Base-by-base conservation (phyloP, 2,329 filamentous ascomycete genomes). In the Septoria petroselini region DNA sequence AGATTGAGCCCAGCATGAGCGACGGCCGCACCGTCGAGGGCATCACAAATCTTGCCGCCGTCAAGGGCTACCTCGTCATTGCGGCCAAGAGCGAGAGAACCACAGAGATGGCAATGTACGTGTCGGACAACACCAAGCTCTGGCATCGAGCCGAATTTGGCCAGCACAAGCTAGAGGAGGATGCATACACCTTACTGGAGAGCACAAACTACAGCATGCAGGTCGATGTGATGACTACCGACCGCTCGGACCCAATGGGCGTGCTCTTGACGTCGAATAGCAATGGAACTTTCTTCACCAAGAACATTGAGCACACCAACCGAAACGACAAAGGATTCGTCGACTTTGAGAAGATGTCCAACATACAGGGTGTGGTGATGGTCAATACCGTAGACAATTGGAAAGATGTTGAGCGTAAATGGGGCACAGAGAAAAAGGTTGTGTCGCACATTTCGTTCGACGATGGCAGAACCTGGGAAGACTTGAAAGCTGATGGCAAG, bases 191-290 rank as follows among this genome's bases (percentile, higher is more conserved):
- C 0, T 80, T 98, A 40, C 78, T 98, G 33, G 91, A 97, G 71
- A 93, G 91, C 63, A 97, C 93, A 34, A 91, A 95, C 66, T 96
- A 98, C 74, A 96, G 91, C 73, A 90, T 98, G 61, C 91, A 97
- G 71, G 83, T 98, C 48, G 91, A 97, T 69, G 91, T 97, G 56
- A 84, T 91, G 79, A 88, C 85, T 1, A 77, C 77, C 8, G 58
- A 53, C 23, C 51, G 55, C 6, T 37, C 39, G 15, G 49, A 45
- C 9, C 81, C 85, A 0, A 91, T 95, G 81, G 94, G 93, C 27
- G 83, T 86, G 8, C 76, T 98, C 49, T 91, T 96, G 64, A 95
- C 90, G 4, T 97, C 91, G 66, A 98, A 98, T 68, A 97, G 91
- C 25, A 94, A 97, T 66, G 93, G 93, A 53, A 96, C 90, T 2